Conservation (phyloP, 495 filamentous ascomycete species). For the Podospora sp. region DNA sequence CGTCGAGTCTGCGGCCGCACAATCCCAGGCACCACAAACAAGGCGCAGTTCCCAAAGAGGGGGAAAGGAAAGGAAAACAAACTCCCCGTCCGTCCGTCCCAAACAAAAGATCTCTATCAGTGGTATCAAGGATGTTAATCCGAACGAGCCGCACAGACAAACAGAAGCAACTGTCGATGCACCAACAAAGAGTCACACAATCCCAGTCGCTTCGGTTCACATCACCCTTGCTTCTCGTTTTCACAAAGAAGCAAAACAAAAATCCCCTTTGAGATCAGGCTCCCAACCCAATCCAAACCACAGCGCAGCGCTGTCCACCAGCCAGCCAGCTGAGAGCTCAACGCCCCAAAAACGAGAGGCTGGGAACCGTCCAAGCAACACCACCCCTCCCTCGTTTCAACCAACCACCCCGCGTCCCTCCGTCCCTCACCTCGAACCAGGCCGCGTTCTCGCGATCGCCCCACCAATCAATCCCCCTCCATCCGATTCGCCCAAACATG, state of each 20-base stretch:
- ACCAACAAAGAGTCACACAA: constrained; percentile 10
- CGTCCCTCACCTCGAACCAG: not conserved
- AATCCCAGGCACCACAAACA: not conserved
- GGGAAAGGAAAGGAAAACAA: not conserved
- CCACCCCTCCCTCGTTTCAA: not conserved
- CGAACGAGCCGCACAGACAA: not conserved
- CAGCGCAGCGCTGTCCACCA: not conserved
- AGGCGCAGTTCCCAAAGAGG: not conserved
- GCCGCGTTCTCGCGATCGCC: constrained; percentile 7
- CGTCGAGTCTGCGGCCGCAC: not conserved
- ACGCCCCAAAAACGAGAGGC: constrained; percentile 45
- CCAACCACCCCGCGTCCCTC: constrained; percentile 28
- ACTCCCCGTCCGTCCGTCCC: too few relatives aligned
- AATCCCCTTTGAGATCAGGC: not conserved
- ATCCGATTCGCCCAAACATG: not conserved
- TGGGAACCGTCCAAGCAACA: constrained; percentile 38
- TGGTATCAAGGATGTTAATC: too few relatives aligned
- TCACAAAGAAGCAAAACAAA: not conserved
- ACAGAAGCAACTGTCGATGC: constrained; percentile 13
- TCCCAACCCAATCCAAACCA: not conserved
- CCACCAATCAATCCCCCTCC: constrained; percentile 18
- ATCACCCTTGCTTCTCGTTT: not conserved
- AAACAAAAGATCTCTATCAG: too few relatives aligned
- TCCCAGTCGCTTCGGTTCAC: constrained; percentile 3
- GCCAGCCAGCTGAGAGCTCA: not conserved